Base-by-base conservation (phyloP, 805 yeast genomes). In the Saccharomycopsis javanensis region DNA sequence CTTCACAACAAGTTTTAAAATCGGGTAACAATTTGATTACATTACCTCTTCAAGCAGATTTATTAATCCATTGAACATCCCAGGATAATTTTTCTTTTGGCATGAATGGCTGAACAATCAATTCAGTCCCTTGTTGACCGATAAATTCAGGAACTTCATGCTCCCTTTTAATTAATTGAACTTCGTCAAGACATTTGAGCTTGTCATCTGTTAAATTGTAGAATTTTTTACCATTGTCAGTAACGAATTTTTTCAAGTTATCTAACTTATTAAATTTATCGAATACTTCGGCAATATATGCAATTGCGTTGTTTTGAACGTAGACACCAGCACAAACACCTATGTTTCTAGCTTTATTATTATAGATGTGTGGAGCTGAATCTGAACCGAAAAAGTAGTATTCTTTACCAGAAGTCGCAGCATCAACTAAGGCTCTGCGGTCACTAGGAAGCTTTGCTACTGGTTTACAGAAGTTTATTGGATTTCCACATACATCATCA, bases 291-390 rank as follows among this genome's bases (percentile, higher is more conserved):
- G 98, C 97, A 28, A 94, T 72, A 63, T 92, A 94, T 7, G 90
- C 76, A 18, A 94, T 70, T 1, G 86, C 96, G 64, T 80, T 80
- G 23, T 88, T 79, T 70, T 94, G 99, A 1, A 98, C 88, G 71
- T 80, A 94, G 7, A 94, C 97, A 66, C 99, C 99, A n/a, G 99
- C 99, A 66, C 97, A 89, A 16, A 92, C 97, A 23, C 91, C 92
- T 37, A 76, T 73, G 63, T 82, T 89, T 60, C 79, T 84, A 27
- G 88, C 76, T 71, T 95, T 95, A 59, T 83, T 83, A 61, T 80
- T 79, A 27, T 88, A 66, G 6, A 97, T 96, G 69, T 94, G 99
- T 27, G 99, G 99, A 31, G 99, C 99, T 23, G 97, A 88, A 69
- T 94, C 99, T 1, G 97, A 88, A 5, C 99, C 99, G 67, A 91